Percentiles rank a stretch among this genome's conserved stretches.
phyloP scores from a whole-genome alignment of 257 asterid genomes.

The Solanum chmielewskii region DNA sequence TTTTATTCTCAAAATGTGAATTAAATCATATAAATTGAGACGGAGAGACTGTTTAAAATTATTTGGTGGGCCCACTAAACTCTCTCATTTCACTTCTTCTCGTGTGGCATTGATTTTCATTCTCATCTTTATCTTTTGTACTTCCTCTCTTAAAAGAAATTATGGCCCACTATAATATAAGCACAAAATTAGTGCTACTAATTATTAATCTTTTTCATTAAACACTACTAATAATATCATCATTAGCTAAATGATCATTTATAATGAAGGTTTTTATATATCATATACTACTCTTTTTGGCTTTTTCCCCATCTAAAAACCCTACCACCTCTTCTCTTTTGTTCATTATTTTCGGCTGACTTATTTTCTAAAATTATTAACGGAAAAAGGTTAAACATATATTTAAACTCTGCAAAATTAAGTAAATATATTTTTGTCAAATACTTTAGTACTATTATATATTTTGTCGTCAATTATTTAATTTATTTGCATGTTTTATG shows the following conservation, averaged over 20 bases:
- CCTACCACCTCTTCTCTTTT: neutral
- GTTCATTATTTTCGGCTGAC: slow-evolving; percentile 13
- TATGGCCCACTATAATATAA: neutral
- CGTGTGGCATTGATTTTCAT: slow-evolving; percentile 25
- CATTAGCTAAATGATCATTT: slow-evolving; percentile 1
- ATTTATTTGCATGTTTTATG: neutral
- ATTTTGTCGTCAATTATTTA: neutral
- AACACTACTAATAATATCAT: slow-evolving; percentile 7
- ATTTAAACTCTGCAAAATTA: neutral
- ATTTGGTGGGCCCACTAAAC: slow-evolving; percentile 7
- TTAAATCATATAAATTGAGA: neutral
- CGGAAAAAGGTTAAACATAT: neutral
- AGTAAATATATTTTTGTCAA: neutral
- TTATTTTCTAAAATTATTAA: slow-evolving; percentile 8
- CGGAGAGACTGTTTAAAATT: neutral
- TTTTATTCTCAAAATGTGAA: neutral
- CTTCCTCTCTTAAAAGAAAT: neutral
- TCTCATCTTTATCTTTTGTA: slow-evolving; percentile 21
- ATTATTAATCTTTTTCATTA: slow-evolving; percentile 15
- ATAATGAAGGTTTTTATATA: neutral
- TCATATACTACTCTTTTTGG: neutral
- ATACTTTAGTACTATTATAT: neutral
- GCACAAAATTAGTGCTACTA: neutral
- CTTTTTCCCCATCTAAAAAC: neutral
- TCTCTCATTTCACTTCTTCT: slow-evolving; percentile 5